Percentiles rank a stretch among this genome's conserved stretches.
Conservation (phyloP, 495 filamentous ascomycete species). For the Podospora anserina region DNA sequence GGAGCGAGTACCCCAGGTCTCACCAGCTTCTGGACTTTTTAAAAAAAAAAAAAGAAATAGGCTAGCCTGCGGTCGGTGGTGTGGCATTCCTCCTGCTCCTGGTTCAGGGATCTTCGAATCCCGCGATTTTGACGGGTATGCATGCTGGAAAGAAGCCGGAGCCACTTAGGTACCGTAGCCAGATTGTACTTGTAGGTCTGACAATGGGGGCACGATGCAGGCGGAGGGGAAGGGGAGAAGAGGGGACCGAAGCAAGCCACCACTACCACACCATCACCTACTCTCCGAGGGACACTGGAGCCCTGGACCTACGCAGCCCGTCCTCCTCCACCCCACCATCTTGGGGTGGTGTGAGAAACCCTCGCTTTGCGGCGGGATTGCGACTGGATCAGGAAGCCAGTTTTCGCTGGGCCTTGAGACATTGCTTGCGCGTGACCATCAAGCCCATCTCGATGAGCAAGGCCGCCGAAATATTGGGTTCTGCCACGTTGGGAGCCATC, state of each 20-base stretch:
- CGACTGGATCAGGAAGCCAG: background rate
- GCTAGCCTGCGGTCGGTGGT: constrained; percentile 12
- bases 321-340: background rate
- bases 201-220: background rate
- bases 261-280: background rate
- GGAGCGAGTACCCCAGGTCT: background rate
- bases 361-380: constrained; percentile 2
- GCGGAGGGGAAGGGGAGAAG: background rate
- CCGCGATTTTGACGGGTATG: constrained; percentile 27
- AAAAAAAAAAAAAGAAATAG: constrained; percentile 2
- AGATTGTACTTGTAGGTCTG: background rate
- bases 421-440: constrained; percentile 2
- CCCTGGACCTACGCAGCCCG: background rate
- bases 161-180: background rate
- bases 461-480: background rate
- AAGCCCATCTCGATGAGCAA: background rate
- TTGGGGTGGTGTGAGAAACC: background rate
- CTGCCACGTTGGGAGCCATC: background rate
- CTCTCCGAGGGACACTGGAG: background rate
- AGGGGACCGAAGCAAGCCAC: background rate
- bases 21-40: no score
- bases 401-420: background rate
- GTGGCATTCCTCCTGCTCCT: constrained; percentile 28
- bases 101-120: constrained; percentile 21
- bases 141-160: constrained; percentile 23